Evolutionary conservation across 164 flowering plant genomes (phyloP).

Genomic region (Liquidambar formosana): DNA sequence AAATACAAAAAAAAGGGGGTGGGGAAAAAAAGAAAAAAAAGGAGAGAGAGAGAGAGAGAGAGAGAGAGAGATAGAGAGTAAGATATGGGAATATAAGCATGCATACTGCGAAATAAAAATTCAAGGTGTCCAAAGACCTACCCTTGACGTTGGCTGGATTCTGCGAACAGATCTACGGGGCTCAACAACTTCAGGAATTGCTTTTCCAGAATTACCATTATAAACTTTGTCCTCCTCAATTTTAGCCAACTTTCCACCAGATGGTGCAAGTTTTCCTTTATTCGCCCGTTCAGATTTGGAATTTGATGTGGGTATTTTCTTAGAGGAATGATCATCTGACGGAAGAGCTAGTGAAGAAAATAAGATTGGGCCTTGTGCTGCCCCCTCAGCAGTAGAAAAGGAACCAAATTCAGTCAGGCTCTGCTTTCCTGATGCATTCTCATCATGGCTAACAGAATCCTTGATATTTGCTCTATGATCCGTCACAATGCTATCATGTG

Average conservation of each 20-base stretch:
- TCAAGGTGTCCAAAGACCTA: conserved; percentile 25
- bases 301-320: conserved; percentile 39
- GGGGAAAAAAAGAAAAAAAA: no score
- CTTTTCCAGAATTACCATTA: conserved; percentile 33
- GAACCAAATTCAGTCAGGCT: conserved; percentile 32
- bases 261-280: conserved; percentile 50
- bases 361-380: conserved; percentile 34
- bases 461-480: conserved; percentile 30
- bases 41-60: no score
- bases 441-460: conserved; percentile 38
- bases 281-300: conserved; percentile 34
- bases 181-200: conserved; percentile 48
- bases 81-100: neutral
- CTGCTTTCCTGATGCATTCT: conserved; percentile 31
- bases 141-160: conserved; percentile 97
- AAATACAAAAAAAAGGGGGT: no score
- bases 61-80: no score
- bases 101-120: neutral
- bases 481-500: conserved; percentile 19
- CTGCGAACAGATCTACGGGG: conserved; percentile 91
- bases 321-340: conserved; percentile 36
- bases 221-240: conserved; percentile 46
- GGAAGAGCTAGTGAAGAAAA: conserved; percentile 40
- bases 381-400: conserved; percentile 35
- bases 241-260: conserved; percentile 48